A percentile compares a stretch with the other conserved stretches of the same genome.
phyloP scores from a whole-genome alignment of 371 early-diverging fungal genomes.

The Mortierella sp. region DNA sequence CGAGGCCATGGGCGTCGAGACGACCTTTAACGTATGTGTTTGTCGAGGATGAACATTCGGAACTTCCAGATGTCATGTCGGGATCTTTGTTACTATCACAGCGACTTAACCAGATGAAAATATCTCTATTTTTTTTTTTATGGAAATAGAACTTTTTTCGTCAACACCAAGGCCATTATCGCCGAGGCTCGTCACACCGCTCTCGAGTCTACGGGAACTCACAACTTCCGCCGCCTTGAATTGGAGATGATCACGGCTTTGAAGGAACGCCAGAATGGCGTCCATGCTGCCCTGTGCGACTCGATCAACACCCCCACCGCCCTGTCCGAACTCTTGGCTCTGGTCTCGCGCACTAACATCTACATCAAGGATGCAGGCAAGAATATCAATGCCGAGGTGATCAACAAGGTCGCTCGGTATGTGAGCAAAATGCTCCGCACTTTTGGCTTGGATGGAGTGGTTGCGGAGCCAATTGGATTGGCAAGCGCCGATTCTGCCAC shows the following conservation, averaged over 20 bases:
- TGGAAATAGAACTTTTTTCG: slow-evolving; percentile 85
- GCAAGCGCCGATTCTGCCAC: slow-evolving; percentile 50
- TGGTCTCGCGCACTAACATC: slow-evolving; percentile 85
- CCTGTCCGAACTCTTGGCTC: slow-evolving; percentile 82
- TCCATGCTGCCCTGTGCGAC: slow-evolving; percentile 93
- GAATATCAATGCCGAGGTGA: slow-evolving; percentile 67
- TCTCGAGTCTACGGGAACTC: slow-evolving; percentile 66
- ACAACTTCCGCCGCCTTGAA: slow-evolving; percentile 80
- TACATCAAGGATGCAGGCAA: slow-evolving; percentile 73
- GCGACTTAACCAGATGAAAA: background rate
- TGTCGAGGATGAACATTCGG: no score
- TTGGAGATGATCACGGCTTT: slow-evolving; percentile 54
- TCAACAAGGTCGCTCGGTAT: slow-evolving; percentile 85
- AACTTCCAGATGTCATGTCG: no score
- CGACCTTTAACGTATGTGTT: slow-evolving; percentile 70
- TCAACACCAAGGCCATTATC: slow-evolving; percentile 80
- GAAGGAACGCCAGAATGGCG: slow-evolving; percentile 66
- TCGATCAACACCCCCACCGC: slow-evolving; percentile 93
- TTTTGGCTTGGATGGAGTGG: slow-evolving; percentile 77
- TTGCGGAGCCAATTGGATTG: slow-evolving; percentile 66
- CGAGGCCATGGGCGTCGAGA: slow-evolving; percentile 89
- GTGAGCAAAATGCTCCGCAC: slow-evolving; percentile 78
- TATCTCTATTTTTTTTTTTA: slow-evolving; percentile 7
- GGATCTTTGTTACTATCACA: background rate
- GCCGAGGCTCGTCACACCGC: slow-evolving; percentile 65